Conservation (phyloP, 768 basidiomycete genomes). For the Cantharellus cinnabarinus region DNA sequence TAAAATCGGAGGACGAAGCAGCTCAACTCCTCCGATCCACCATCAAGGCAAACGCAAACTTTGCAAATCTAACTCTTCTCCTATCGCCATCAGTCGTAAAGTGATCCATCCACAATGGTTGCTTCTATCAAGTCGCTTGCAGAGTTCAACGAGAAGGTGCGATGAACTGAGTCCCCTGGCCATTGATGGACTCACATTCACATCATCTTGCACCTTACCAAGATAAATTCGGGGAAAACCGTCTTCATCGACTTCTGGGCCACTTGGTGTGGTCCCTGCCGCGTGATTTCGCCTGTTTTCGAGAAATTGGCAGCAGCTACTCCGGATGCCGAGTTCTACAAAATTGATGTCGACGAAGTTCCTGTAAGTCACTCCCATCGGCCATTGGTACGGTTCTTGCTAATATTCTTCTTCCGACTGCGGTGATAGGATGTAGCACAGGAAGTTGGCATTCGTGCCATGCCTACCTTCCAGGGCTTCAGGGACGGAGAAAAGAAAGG, state of each 20-base stretch:
- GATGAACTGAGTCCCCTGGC: too few species aligned
- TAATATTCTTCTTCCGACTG: too few species aligned
- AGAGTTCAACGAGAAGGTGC: too few species aligned
- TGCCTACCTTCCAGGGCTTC: conserved; percentile 27
- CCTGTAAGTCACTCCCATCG: not conserved
- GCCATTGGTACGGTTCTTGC: too few species aligned
- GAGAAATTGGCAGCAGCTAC: not conserved
- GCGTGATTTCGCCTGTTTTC: conserved; percentile 2
- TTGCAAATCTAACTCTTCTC: too few species aligned
- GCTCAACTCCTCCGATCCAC: too few species aligned
- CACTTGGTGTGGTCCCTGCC: conserved; percentile 3
- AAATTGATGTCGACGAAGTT: not conserved
- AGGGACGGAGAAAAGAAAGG: conserved; percentile 19
- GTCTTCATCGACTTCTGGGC: not conserved
- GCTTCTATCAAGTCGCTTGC: too few species aligned
- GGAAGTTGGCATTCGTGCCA: conserved; percentile 1
- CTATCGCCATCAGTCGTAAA: too few species aligned
- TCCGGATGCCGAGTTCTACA: not conserved
- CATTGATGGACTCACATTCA: too few species aligned
- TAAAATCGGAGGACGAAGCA: too few species aligned
- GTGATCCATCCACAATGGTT: too few species aligned
- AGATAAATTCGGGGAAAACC: not conserved
- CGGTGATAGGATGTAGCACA: not conserved
- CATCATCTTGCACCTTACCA: not conserved
- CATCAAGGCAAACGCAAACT: too few species aligned